A percentile compares a stretch with the other conserved stretches of the same genome.
These are phyloP conservation scores for Cryptococcus sp. DNA, from an alignment of 1,284 basidiomycete genomes.

Conservation along the genomic window DNA sequence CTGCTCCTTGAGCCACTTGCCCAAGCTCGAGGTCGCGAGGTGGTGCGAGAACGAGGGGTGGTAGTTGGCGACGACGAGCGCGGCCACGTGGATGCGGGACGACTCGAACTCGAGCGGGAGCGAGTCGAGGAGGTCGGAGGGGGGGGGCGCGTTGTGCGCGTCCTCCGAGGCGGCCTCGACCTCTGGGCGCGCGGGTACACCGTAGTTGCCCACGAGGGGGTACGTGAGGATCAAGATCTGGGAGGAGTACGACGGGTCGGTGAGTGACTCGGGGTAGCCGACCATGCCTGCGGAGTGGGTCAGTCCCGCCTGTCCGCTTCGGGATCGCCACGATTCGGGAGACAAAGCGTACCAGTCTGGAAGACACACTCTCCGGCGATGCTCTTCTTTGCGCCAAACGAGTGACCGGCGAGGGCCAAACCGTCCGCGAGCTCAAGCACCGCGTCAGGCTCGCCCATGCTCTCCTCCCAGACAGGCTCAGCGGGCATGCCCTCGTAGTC, in stretches of 20 bases:
- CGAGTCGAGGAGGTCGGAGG: slow-evolving; percentile 53
- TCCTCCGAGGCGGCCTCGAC: slow-evolving; percentile 51
- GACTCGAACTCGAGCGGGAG: slow-evolving; percentile 88
- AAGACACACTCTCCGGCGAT: slow-evolving; percentile 98
- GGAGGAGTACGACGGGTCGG: slow-evolving; percentile 97
- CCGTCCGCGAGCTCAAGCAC: slow-evolving; percentile 92
- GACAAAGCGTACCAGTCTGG: slow-evolving; percentile 78
- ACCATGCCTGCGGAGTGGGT: slow-evolving; percentile 74
- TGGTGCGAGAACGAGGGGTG: slow-evolving; percentile 94
- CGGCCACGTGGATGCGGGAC: slow-evolving; percentile 87
- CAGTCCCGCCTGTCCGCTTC: too few relatives aligned
- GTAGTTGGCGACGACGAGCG: slow-evolving; percentile 90
- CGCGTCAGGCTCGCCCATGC: slow-evolving; percentile 51
- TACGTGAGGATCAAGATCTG: slow-evolving; percentile 98
- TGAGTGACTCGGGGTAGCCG: slow-evolving; percentile 96
- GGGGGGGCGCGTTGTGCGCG: slow-evolving; percentile 45
- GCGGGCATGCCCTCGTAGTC: slow-evolving; percentile 39
- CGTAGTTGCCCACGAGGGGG: slow-evolving; percentile 96
- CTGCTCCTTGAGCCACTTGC: slow-evolving; percentile 93
- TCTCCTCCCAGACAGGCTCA: slow-evolving; percentile 38
- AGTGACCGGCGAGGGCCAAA: slow-evolving; percentile 80
- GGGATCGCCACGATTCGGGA: slow-evolving; percentile 7
- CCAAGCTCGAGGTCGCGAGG: slow-evolving; percentile 82
- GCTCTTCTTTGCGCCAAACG: slow-evolving; percentile 92
- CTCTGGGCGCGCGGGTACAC: slow-evolving; percentile 75